Evolutionary conservation across 306 rosid genomes (phyloP).

Genomic region (Rubus parviflorus): DNA sequence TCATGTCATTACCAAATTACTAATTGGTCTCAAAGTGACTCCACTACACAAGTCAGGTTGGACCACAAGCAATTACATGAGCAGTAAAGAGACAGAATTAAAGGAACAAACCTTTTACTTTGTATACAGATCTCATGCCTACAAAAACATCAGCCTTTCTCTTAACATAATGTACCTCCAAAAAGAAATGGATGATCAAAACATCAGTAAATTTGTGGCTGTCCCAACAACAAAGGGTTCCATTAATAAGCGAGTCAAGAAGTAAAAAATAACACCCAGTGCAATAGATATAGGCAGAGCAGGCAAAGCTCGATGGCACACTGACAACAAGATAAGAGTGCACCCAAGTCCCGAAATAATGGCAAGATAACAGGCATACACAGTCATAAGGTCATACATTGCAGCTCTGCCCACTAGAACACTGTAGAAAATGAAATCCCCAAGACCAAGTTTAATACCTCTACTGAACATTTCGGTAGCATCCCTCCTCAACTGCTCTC

Average conservation of each 20-base stretch:
- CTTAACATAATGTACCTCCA: background rate
- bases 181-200: constrained; percentile 38
- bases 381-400: constrained; percentile 97
- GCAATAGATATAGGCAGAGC: constrained; percentile 90
- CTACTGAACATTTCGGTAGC: constrained; percentile 42
- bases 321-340: constrained; percentile 84
- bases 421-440: constrained; percentile 92
- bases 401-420: constrained; percentile 98
- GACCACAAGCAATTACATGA: constrained; percentile 2
- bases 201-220: constrained; percentile 85
- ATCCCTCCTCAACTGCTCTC: constrained; percentile 35
- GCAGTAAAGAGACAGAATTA: background rate
- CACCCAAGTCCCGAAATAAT: constrained; percentile 87
- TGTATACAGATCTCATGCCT: constrained; percentile 14
- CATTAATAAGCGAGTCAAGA: constrained; percentile 83
- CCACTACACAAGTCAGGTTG: background rate
- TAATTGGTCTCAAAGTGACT: background rate
- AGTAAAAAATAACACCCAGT: constrained; percentile 79
- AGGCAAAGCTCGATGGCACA: constrained; percentile 74
- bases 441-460: constrained; percentile 93
- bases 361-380: constrained; percentile 94
- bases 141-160: constrained; percentile 1
- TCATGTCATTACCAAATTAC: background rate
- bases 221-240: constrained; percentile 94
- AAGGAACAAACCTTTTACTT: background rate